Evolutionary conservation across 23 red algal species (phyloP), one percentile per base, ranked within the genome.

Genomic region (Gracilariopsis chorda): DNA sequence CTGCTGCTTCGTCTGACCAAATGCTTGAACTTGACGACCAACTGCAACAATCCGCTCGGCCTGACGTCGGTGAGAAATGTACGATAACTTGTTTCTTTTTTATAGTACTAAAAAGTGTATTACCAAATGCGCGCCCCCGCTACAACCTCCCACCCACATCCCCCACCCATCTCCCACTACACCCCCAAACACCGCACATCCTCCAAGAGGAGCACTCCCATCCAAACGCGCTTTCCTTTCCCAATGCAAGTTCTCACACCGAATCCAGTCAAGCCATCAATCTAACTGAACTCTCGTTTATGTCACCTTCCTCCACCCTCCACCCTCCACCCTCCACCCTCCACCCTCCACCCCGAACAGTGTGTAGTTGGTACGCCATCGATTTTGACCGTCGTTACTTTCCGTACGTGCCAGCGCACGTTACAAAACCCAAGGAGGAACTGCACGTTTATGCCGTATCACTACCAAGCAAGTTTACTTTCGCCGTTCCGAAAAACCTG

Each of bases 351-450:
- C 19, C 12, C 6, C 24, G 1, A 21, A 6, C 73, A 88, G 58
- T 95, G 8, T 90, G 71, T 29, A 81, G 73, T 24, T 97, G 95
- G 95, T 97, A 86, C 36, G 86, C 77, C 77, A 87, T 87, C 64
- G 95, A 97, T 72, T 93, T 93, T 71, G 44, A 60, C 83, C 57
- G 92, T 16, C 88, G 88, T 25, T 71, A 80, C 44, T 94, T 93
- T 56, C 95, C 95, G 8, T 97, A 97, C 70, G 78, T 97, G 6
- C 90, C 90, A 21, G 84, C 90, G 16, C 90, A 97, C 49, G 90
- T 97, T 34, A 93, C 89, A 19, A 93, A 87, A 32, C 69, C 85
- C 33, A 86, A 88, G 80, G 95, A 97, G 28, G 73, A 89, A 68
- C 83, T 94, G 27, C 73, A 90, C 53, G 77, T 97, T 63, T 97